phyloP scores from a whole-genome alignment of 441 rosid genomes.

The Aquilaria agallochum region DNA sequence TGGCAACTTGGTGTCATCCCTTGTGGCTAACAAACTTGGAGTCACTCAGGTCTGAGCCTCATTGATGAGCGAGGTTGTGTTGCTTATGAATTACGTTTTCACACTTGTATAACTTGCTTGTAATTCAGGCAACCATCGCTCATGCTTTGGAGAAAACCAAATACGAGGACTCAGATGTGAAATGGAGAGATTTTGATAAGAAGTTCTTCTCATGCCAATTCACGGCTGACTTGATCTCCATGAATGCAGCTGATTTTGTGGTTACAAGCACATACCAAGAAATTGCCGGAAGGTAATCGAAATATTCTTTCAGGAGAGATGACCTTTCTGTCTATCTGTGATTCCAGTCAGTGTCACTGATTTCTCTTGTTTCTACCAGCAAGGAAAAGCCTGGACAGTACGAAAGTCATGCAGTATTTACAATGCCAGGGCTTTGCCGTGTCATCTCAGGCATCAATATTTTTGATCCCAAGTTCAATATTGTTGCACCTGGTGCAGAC shows the following conservation, averaged over 20 bases:
- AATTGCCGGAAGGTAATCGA: slow-evolving; percentile 91
- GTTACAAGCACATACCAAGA: slow-evolving; percentile 92
- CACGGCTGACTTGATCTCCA: slow-evolving; percentile 80
- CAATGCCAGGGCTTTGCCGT: slow-evolving; percentile 90
- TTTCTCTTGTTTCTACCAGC: slow-evolving; percentile 31
- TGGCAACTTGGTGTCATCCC: slow-evolving; percentile 91
- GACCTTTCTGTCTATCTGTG: not conserved
- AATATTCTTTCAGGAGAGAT: not conserved
- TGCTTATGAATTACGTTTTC: not conserved
- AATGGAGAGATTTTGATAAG: slow-evolving; percentile 78
- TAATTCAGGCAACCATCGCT: slow-evolving; percentile 68
- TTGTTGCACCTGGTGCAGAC: slow-evolving; percentile 93
- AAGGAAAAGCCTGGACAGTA: slow-evolving; percentile 81
- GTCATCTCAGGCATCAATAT: slow-evolving; percentile 87
- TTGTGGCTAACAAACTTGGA: slow-evolving; percentile 77
- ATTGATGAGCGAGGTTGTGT: not conserved
- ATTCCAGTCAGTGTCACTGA: not conserved
- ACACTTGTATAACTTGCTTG: slow-evolving; percentile 5
- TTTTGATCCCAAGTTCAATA: slow-evolving; percentile 90
- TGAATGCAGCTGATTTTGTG: slow-evolving; percentile 86
- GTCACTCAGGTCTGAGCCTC: slow-evolving; percentile 50
- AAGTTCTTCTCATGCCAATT: slow-evolving; percentile 94
- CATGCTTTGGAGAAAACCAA: slow-evolving; percentile 93
- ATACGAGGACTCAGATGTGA: slow-evolving; percentile 85
- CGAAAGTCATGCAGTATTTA: slow-evolving; percentile 74